These are phyloP conservation scores for Dillenia suffruticosa DNA, from an alignment of 164 flowering plant genomes.

Conservation along the genomic window DNA sequence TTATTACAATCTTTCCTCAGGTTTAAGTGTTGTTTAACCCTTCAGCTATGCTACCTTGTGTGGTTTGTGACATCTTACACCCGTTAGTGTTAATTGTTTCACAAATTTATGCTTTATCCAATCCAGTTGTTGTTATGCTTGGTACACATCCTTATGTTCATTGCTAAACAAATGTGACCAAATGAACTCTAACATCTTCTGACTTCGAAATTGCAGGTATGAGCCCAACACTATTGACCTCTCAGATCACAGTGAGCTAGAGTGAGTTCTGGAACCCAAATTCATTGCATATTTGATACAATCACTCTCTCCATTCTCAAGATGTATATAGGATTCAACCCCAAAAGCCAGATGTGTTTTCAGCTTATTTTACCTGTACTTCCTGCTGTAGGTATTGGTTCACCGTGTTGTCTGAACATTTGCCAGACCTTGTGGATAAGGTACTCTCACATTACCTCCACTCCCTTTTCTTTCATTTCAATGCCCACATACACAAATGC, in stretches of 20 bases:
- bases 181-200: slow-evolving; percentile 4
- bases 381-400: slow-evolving; percentile 80
- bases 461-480: too few species aligned
- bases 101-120: too few species aligned
- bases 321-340: background rate
- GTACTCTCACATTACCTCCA: slow-evolving; percentile 31
- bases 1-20: too few species aligned
- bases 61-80: too few species aligned
- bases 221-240: slow-evolving; percentile 97
- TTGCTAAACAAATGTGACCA: too few species aligned
- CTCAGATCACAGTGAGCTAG: slow-evolving; percentile 78
- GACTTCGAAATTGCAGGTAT: slow-evolving; percentile 49
- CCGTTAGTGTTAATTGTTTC: too few species aligned
- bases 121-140: too few species aligned
- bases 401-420: slow-evolving; percentile 78
- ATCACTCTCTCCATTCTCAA: background rate
- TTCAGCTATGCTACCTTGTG: too few species aligned
- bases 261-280: slow-evolving; percentile 47
- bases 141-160: too few species aligned
- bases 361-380: slow-evolving; percentile 10
- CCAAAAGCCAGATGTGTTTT: slow-evolving; percentile 1
- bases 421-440: slow-evolving; percentile 97
- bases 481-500: too few species aligned
- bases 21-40: too few species aligned
- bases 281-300: too few species aligned